Conservation (phyloP, 306 rosid genomes). For the Vigna unguiculata region DNA sequence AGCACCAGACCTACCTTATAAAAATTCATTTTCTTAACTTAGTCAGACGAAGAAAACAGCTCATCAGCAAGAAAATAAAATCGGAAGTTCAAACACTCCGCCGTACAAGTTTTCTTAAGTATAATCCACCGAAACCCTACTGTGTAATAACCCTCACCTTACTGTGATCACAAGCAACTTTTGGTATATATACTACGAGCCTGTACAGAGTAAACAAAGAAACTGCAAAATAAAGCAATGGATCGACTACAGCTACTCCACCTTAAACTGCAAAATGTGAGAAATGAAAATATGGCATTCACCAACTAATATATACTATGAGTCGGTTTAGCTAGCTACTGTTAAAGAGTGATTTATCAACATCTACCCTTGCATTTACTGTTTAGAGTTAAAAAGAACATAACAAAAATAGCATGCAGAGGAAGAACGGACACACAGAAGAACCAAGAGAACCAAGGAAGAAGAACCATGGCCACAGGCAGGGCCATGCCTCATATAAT, state of each 20-base stretch:
- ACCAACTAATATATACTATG: background rate
- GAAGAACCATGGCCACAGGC: background rate
- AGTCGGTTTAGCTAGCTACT: background rate
- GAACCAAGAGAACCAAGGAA: background rate
- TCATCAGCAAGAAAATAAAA: background rate
- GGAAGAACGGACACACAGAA: background rate
- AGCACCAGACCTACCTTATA: background rate
- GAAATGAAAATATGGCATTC: too few relatives aligned
- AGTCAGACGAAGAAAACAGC: background rate
- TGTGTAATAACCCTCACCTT: background rate
- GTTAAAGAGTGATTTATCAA: background rate
- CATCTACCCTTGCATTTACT: background rate
- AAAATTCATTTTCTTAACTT: constrained; percentile 6
- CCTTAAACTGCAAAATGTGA: background rate
- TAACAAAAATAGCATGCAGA: background rate
- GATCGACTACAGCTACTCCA: too few relatives aligned
- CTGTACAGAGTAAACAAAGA: too few relatives aligned
- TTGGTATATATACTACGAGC: background rate
- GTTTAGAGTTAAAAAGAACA: background rate
- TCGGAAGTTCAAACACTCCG: background rate
- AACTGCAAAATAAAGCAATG: background rate
- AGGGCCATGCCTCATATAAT: background rate
- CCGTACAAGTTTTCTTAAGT: background rate
- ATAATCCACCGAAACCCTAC: background rate
- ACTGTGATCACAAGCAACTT: background rate